Percentiles rank a stretch among this genome's conserved stretches.
Conservation (phyloP, 805 yeast species). For the Teunomyces lycoperdinae region DNA sequence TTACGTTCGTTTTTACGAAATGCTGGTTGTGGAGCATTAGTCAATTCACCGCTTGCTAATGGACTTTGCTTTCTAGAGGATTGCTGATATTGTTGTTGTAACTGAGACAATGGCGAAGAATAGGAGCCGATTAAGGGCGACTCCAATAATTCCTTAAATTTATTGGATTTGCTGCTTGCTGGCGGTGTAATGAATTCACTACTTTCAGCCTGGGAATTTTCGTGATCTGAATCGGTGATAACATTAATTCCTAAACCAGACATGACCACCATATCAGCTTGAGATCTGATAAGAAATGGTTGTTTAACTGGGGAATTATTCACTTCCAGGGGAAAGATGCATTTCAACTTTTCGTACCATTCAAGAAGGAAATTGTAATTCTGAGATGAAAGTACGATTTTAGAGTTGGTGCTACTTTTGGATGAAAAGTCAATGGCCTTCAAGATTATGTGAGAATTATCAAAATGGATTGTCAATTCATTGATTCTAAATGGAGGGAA, state of each 20-base stretch:
- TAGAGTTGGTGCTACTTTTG: slow-evolving; percentile 14
- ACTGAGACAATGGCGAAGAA: slow-evolving; percentile 14
- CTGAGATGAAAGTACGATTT: slow-evolving; percentile 16
- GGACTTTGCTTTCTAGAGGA: not conserved
- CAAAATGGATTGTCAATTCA: slow-evolving; percentile 26
- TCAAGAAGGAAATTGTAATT: slow-evolving; percentile 14
- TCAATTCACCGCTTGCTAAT: not conserved
- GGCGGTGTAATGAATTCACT: slow-evolving; percentile 6
- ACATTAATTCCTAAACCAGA: slow-evolving; percentile 35
- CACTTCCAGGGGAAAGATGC: slow-evolving; percentile 32
- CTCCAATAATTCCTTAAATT: slow-evolving; percentile 12
- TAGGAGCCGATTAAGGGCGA: slow-evolving; percentile 10
- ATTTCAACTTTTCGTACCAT: slow-evolving; percentile 32
- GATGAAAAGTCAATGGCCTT: slow-evolving; percentile 16
- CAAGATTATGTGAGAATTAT: slow-evolving; percentile 8
- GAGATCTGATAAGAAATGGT: slow-evolving; percentile 18
- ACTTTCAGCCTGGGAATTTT: slow-evolving; percentile 5
- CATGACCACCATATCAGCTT: slow-evolving; percentile 15
- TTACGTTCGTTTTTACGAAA: not conserved
- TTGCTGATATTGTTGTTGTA: slow-evolving; percentile 12
- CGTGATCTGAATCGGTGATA: slow-evolving; percentile 11
- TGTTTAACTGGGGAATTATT: slow-evolving; percentile 20
- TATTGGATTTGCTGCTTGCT: slow-evolving; percentile 8
- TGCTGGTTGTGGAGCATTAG: slow-evolving; percentile 5
- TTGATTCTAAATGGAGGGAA: slow-evolving; percentile 43